A percentile compares a stretch with the other conserved stretches of the same genome.
Conservation (phyloP, 2,329 filamentous ascomycete genomes). For the Exophiala spinifera region DNA sequence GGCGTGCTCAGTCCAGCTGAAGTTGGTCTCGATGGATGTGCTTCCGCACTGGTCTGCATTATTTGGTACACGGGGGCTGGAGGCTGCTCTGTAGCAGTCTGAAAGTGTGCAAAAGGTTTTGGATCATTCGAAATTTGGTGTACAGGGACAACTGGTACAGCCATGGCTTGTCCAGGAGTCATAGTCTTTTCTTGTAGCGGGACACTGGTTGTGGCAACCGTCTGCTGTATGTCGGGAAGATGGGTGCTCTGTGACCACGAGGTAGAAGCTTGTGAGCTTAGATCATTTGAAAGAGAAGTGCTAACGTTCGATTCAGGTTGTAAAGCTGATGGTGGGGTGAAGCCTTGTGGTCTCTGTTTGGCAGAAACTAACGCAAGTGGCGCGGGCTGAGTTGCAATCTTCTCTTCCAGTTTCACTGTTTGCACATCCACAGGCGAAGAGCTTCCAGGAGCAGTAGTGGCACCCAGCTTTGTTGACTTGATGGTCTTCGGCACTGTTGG, state of each 20-base stretch:
- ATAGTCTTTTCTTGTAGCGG: background rate
- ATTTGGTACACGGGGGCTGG: background rate
- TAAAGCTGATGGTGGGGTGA: too few species aligned
- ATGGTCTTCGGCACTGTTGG: constrained; percentile 29
- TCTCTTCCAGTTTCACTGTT: constrained; percentile 8
- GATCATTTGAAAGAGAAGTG: too few species aligned
- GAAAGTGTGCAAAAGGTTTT: background rate
- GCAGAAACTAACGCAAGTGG: too few species aligned
- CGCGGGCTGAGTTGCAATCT: background rate
- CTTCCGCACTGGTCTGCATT: background rate
- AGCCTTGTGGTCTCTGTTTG: too few species aligned
- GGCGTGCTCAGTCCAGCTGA: constrained; percentile 9
- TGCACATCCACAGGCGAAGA: constrained; percentile 13
- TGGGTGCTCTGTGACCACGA: too few species aligned
- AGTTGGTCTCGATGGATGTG: background rate
- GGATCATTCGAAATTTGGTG: background rate
- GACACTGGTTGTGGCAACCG: background rate
- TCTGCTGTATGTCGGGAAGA: too few species aligned
- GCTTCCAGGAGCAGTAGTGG: constrained; percentile 5
- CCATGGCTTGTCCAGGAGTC: background rate
- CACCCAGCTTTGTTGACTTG: constrained; percentile 17
- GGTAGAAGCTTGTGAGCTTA: too few species aligned
- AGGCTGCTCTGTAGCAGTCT: background rate
- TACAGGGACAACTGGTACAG: background rate
- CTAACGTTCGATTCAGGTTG: too few species aligned